phyloP scores from a whole-genome alignment of 768 basidiomycete species.

The Neoboletus magnificus region DNA sequence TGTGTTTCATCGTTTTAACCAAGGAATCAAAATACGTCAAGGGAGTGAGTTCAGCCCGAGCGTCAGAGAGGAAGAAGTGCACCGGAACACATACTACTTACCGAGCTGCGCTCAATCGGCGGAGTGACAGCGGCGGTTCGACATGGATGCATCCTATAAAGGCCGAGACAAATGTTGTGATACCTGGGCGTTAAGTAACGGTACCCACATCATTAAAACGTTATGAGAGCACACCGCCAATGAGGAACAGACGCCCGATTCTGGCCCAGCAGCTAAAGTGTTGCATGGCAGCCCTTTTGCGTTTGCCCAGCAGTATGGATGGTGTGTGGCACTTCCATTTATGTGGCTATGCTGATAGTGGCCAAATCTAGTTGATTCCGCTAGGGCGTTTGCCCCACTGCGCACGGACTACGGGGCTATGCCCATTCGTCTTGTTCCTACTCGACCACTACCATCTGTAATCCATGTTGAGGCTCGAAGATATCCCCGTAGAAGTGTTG shows the following conservation, averaged over 20 bases:
- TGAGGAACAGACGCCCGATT: neutral
- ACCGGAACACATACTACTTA: neutral
- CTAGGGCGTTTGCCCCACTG: neutral
- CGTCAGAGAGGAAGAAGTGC: neutral
- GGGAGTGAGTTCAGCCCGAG: neutral
- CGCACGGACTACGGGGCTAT: constrained; percentile 2
- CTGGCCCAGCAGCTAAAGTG: neutral
- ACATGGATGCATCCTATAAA: neutral
- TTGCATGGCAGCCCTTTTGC: neutral
- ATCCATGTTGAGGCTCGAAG: constrained; percentile 40
- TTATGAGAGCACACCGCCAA: neutral
- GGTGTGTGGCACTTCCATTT: neutral
- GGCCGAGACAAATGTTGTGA: neutral
- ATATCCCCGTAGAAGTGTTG: constrained; percentile 74
- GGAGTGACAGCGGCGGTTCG: neutral
- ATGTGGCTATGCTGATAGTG: constrained; percentile 25
- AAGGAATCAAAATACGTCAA: neutral
- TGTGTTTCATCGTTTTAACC: neutral
- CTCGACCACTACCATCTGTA: neutral
- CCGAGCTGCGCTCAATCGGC: neutral
- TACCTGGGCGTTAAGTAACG: neutral
- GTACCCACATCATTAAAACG: neutral
- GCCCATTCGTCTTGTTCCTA: neutral
- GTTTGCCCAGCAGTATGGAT: neutral
- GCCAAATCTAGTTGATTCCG: constrained; percentile 14